Conservation (phyloP, 1,139 yeast genomes). For the Pneumocystis wakefieldiae region DNA sequence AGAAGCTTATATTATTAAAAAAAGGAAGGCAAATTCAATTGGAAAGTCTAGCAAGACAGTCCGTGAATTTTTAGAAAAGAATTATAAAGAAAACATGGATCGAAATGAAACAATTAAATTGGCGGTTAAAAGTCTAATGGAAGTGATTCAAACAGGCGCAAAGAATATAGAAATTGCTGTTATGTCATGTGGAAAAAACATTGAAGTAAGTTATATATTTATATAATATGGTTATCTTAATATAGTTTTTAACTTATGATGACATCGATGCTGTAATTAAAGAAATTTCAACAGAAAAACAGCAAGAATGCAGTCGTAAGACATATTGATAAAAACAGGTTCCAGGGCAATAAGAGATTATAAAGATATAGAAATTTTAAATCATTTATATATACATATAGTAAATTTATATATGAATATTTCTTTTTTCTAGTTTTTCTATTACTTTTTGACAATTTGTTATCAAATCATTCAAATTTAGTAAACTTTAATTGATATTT, state of each 20-base stretch:
- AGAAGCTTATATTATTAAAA: background rate
- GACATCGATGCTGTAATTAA: constrained; percentile 64
- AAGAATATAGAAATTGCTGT: constrained; percentile 88
- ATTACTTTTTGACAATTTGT: background rate
- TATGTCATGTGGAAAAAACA: constrained; percentile 48
- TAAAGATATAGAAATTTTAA: background rate
- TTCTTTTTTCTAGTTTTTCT: background rate
- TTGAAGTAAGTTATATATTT: constrained; percentile 20
- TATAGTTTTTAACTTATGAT: constrained; percentile 47
- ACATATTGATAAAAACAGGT: background rate
- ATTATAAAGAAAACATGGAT: constrained; percentile 56
- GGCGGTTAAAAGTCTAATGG: constrained; percentile 74
- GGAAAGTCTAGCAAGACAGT: constrained; percentile 94
- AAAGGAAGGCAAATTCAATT: constrained; percentile 73
- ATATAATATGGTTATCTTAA: constrained; percentile 12
- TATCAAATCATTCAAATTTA: background rate
- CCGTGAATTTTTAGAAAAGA: constrained; percentile 85
- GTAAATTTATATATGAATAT: background rate
- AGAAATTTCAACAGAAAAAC: constrained; percentile 82
- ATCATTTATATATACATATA: background rate
- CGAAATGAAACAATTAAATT: constrained; percentile 67
- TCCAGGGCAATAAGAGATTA: background rate
- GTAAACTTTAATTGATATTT: background rate
- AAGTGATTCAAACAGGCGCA: constrained; percentile 96
- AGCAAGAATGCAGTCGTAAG: constrained; percentile 76